Evolutionary conservation across 2,329 filamentous ascomycete genomes (phyloP), one percentile per base, ranked within the genome.

Genomic region (Pseudocercospora crystallina): DNA sequence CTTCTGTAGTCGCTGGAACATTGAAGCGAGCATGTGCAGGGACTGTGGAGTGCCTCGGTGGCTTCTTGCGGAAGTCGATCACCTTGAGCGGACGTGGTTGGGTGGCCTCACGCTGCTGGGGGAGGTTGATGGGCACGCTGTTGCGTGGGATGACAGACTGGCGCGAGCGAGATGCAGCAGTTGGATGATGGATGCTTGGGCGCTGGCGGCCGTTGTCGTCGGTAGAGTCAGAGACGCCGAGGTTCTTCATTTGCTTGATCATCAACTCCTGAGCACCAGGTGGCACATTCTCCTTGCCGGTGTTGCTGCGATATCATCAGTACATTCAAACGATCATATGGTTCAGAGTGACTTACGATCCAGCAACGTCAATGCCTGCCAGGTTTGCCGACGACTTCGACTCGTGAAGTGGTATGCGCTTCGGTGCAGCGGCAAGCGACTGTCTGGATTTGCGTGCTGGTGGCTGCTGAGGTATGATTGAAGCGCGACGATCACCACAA

Each of bases 221-320:
- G 17, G 12, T 13, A 14, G 36, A n/a, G 8, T 45, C 30, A 14
- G 30, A 34, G 14, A 47, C 20, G 30, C 20, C 33, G 2, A 43
- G 31, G 12, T 13, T 10, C n/a, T 45, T 41, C 39, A 50, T 49
- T 33, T 31, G 26, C 42, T 47, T 48, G 33, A 52, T 34, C 32
- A 33, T 10, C 12, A 35, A 17, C 10, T 32, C 36, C n/a, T 48
- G 32, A 12, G 43, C 50, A 3, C 75, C 76, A 1, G 81, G 82
- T 11, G 81, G 81, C 5, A 83, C 61, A 55, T 85, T 86, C 64
- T 85, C 82, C 59, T 86, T 86, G 5, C 82, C 82, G 4, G 75
- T 75, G 31, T 79, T 79, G 42, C 74, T 73, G 34, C 43, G 30
- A 36, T 41, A 44, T 11, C 20, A 30, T 51, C 37, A 39, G 43